These are phyloP conservation scores for Mesembryanthemum crystallinum DNA, from an alignment of 148 eudicot species.

Conservation along the genomic window DNA sequence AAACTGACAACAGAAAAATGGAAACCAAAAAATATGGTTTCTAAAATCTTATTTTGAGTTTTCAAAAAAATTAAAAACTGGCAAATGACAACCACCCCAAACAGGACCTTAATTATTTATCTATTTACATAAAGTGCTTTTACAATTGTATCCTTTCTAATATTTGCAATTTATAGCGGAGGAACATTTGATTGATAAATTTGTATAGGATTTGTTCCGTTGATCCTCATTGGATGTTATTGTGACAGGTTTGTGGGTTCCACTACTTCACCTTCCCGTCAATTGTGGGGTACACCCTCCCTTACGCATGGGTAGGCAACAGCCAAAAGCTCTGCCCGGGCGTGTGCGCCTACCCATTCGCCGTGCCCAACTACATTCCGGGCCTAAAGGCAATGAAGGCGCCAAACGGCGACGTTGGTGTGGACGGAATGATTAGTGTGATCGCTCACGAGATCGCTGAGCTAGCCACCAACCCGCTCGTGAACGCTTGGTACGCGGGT, in stretches of 20 bases:
- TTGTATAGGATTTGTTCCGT: too few species aligned
- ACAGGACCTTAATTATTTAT: too few species aligned
- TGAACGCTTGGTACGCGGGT: conserved; percentile 95
- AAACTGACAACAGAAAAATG: too few species aligned
- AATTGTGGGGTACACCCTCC: conserved; percentile 77
- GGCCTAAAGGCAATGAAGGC: conserved; percentile 52
- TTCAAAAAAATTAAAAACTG: too few species aligned
- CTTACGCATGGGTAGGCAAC: conserved; percentile 98
- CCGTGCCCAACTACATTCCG: conserved; percentile 71
- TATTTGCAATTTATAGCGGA: too few species aligned
- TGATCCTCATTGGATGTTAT: background rate
- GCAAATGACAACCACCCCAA: too few species aligned
- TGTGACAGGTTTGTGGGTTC: conserved; percentile 65
- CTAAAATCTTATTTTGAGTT: too few species aligned
- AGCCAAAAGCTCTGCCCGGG: conserved; percentile 75
- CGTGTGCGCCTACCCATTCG: conserved; percentile 78
- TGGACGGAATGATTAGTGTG: conserved; percentile 91
- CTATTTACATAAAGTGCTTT: too few species aligned
- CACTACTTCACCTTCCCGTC: conserved; percentile 90
- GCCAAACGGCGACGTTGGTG: conserved; percentile 72
- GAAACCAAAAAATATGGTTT: too few species aligned
- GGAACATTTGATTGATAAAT: too few species aligned
- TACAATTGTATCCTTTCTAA: too few species aligned
- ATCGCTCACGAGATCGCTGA: conserved; percentile 87
- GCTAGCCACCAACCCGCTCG: conserved; percentile 74